Base-by-base conservation (phyloP, 2,329 filamentous ascomycete genomes). In the Bipolaris sorokiniana region DNA sequence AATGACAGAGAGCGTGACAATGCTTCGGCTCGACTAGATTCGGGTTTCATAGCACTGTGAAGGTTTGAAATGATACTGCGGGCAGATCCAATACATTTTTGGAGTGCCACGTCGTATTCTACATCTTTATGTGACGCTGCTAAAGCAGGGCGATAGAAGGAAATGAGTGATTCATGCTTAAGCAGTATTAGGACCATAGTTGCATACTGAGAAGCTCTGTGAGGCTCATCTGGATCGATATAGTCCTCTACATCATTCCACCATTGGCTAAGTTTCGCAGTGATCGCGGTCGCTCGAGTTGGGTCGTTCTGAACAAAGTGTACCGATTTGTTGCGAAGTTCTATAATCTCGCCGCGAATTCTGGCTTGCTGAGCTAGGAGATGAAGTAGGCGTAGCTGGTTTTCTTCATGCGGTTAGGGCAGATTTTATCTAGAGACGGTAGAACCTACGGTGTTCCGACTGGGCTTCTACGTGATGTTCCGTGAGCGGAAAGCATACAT, bases 401-500 rank as follows among this genome's bases (percentile, higher is more conserved):
- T 22, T 33, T 56, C 62, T 67, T 34, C 22, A 16, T 28, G n/a
- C n/a, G 5, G 40, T 54, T 16, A 57, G 48, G 23, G 40, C 16
- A n/a, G 7, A 7, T 7, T 41, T 20, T 3, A 37, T 41, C 2
- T 4, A n/a, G 22, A 4, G 1, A 11, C 1, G 3, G 31, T 1
- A 2, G 26, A 7, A 59, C 37, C 61, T 41, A 61, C 71, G 64
- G 38, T 58, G 33, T 3, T 61, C 63, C 11, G 50, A 15, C 7
- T 54, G 37, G 13, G 31, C 48, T 9, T 54, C 49, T 1, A 69
- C 56, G 57, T 85, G 83, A 1, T 68, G 68, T 62, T 86, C 83
- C 2, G 79, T 69, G 0, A 78, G 79, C 0, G 81, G 82, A 54
- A 83, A 83, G 59, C 84, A 86, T 1, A 86, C 84, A 61, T 86